These are phyloP conservation scores for Xylaria multiplex DNA, from an alignment of 2,329 filamentous ascomycete genomes.

Conservation along the genomic window DNA sequence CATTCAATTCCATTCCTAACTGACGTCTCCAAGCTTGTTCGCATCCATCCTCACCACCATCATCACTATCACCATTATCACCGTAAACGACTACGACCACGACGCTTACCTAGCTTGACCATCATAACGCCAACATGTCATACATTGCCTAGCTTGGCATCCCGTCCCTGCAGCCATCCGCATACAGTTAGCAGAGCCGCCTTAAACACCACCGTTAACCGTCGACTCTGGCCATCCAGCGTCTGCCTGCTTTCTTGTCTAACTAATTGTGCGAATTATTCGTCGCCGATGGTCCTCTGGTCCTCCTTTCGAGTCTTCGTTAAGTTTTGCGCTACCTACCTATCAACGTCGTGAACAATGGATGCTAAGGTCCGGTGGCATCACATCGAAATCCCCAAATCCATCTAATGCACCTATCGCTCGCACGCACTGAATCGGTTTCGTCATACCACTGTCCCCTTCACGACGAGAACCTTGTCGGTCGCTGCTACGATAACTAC, in stretches of 20 bases:
- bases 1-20: conserved; percentile 11
- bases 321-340: conserved; percentile 35
- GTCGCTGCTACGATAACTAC: conserved; percentile 26
- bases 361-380: conserved; percentile 52
- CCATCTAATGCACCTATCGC: conserved; percentile 38
- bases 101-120: conserved; percentile 11
- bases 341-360: conserved; percentile 47
- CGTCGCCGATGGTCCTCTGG: conserved; percentile 15
- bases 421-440: conserved; percentile 17
- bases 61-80: not conserved
- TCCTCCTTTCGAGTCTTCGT: conserved; percentile 12
- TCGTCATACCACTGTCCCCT: conserved; percentile 12
- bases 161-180: conserved; percentile 46
- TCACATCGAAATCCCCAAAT: conserved; percentile 44
- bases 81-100: not conserved
- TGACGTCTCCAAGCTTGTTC: conserved; percentile 13
- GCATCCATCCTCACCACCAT: conserved; percentile 21
- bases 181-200: conserved; percentile 49
- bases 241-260: conserved; percentile 39
- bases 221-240: conserved; percentile 28
- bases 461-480: conserved; percentile 22
- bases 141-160: conserved; percentile 44
- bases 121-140: conserved; percentile 41
- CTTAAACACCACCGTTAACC: conserved; percentile 34
- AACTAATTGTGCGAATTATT: conserved; percentile 14